Base-by-base conservation (phyloP, 176 grass and related monocot species). In the Elaeis guineensis region DNA sequence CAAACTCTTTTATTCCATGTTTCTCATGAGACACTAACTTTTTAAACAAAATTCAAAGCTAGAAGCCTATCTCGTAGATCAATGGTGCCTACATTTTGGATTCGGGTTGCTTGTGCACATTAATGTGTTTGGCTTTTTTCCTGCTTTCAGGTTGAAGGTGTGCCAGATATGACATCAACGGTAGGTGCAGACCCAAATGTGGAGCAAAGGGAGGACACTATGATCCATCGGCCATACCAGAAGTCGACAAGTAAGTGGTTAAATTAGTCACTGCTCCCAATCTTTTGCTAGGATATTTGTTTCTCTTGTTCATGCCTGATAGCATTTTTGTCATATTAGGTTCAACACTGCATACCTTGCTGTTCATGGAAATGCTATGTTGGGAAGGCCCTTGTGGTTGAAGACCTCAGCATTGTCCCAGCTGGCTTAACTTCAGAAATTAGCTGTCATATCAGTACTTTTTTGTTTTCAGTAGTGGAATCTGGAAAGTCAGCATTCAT, bases 161-260 rank as follows among this genome's bases (percentile, higher is more conserved):
- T 52, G 30, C 70, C 73, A 3, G 87, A 92, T 25, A 64, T 77
- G 69, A 18, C 78, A 58, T 51, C 74, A 21, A 54, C 72, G 51
- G 65, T 75, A 17, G 55, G 69, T 61, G 69, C 89, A 72, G 69
- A 29, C 58, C 76, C 70, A 58, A 61, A 62, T 56, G 78, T 75
- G 78, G 93, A 92, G 67, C 84, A 82, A 35, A 85, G 75, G 58
- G 90, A 88, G 48, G 84, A 97, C 71, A 72, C 66, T 98, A 92
- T 64, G 85, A 98, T 83, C 93, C 93, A 54, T 78, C 92, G 81
- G 76, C 63, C 57, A 83, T 98, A 80, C 88, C 93, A 57, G 81
- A 80, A 49, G 84, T 85, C 12, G 70, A 92, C 61, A 83, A 83
- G 90, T 95, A 67, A 72, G 80, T 76, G 50, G 7, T 59, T 35